phyloP scores from a whole-genome alignment of 768 basidiomycete genomes.

The Psilocybe sp. region DNA sequence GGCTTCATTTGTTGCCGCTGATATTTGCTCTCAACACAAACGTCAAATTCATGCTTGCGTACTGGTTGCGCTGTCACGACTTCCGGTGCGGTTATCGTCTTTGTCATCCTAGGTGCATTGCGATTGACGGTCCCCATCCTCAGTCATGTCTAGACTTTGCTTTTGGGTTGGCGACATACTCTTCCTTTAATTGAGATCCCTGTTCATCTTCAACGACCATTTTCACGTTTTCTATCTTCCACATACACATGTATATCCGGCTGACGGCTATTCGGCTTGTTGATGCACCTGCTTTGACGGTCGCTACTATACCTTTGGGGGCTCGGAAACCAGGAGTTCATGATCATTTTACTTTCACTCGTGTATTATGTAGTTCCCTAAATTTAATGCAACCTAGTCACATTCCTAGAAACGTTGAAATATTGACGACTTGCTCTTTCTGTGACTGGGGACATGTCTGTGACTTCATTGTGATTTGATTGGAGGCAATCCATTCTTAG shows the following conservation, averaged over 20 bases:
- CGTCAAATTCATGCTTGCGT: slow-evolving; percentile 19
- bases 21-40: slow-evolving; percentile 27
- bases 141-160: slow-evolving; percentile 18
- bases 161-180: slow-evolving; percentile 12
- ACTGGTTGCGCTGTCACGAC: slow-evolving; percentile 29
- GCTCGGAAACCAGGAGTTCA: slow-evolving; percentile 17
- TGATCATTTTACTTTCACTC: slow-evolving; percentile 12
- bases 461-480: no score
- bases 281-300: slow-evolving; percentile 10
- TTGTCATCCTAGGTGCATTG: not conserved
- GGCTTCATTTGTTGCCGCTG: slow-evolving; percentile 68
- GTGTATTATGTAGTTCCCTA: slow-evolving; percentile 24
- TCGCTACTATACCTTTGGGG: slow-evolving; percentile 20
- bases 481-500: no score
- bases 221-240: slow-evolving; percentile 10
- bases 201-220: slow-evolving; percentile 12
- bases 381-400: slow-evolving; percentile 7
- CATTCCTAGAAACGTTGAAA: not conserved
- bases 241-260: slow-evolving; percentile 19
- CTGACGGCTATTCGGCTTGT: slow-evolving; percentile 18
- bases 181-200: slow-evolving; percentile 14
- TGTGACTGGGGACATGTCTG: not conserved
- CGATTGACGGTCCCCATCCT: not conserved
- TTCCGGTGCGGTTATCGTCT: slow-evolving; percentile 14
- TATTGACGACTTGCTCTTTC: not conserved